Evolutionary conservation across 495 filamentous ascomycete genomes (phyloP).

Genomic region (Podospora anserina): DNA sequence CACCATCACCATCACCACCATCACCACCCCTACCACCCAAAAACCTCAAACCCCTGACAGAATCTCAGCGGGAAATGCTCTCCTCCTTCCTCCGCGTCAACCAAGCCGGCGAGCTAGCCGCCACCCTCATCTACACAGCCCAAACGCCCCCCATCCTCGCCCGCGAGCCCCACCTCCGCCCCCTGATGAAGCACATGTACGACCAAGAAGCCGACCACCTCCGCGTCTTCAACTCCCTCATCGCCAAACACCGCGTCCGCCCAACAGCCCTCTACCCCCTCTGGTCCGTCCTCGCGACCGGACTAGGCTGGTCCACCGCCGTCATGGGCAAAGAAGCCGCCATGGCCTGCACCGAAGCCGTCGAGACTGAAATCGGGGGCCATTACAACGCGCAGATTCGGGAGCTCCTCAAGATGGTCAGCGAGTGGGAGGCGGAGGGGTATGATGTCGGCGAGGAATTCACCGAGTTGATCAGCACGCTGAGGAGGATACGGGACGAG

Average conservation of each 20-base stretch:
- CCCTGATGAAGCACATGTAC: constrained; percentile 96
- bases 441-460: constrained; percentile 79
- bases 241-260: constrained; percentile 85
- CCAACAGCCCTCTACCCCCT: constrained; percentile 92
- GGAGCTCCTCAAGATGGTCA: constrained; percentile 73
- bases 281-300: constrained; percentile 80
- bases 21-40: constrained; percentile 10
- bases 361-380: constrained; percentile 94
- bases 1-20: constrained; percentile 12
- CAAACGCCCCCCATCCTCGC: constrained; percentile 72
- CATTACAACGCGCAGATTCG: constrained; percentile 95
- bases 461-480: constrained; percentile 63
- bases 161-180: constrained; percentile 79
- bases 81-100: constrained; percentile 83
- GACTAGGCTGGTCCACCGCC: constrained; percentile 84
- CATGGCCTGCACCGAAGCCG: constrained; percentile 98
- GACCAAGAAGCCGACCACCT: constrained; percentile 91
- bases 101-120: constrained; percentile 85
- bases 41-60: constrained; percentile 53
- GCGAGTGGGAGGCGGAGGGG: constrained; percentile 59
- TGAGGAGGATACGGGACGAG: constrained; percentile 88
- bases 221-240: constrained; percentile 73
- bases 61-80: constrained; percentile 68
- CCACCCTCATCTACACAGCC: constrained; percentile 78
- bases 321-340: constrained; percentile 90